These are phyloP conservation scores for Pseudogymnoascus pannorum DNA, from an alignment of 2,329 filamentous ascomycete species.

Conservation along the genomic window DNA sequence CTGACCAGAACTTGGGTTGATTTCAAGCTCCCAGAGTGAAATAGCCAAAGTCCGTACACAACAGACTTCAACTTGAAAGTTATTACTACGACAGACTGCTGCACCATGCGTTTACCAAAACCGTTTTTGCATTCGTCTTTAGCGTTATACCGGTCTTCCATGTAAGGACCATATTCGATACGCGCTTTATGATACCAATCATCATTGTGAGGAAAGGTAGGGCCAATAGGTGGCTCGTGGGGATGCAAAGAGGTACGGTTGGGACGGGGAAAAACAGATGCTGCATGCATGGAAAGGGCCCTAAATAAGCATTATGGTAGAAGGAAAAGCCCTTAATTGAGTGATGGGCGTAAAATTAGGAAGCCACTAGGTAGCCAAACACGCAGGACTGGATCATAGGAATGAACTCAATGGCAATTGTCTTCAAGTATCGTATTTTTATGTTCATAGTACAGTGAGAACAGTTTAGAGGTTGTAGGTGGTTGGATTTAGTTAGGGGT, in stretches of 20 bases:
- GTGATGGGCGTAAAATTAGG: not conserved
- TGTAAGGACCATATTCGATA: not conserved
- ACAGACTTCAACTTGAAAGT: conserved; percentile 2
- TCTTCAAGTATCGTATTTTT: not conserved
- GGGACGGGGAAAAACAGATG: not conserved
- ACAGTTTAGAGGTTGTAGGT: not conserved
- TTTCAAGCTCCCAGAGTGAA: conserved; percentile 16
- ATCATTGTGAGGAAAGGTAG: not conserved
- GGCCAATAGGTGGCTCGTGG: not conserved
- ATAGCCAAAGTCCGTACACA: not conserved
- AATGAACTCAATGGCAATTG: not conserved
- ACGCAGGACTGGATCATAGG: not conserved
- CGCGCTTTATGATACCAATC: conserved; percentile 6
- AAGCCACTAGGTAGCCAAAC: conserved; percentile 4
- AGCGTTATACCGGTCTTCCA: conserved; percentile 6
- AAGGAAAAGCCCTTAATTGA: not conserved
- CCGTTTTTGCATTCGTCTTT: conserved; percentile 4
- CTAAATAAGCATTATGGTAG: not conserved
- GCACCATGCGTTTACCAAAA: conserved; percentile 4
- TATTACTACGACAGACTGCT: conserved; percentile 1
- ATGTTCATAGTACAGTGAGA: not conserved
- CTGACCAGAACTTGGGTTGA: conserved; percentile 24
- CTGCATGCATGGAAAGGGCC: not conserved
- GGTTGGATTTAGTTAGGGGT: not conserved
- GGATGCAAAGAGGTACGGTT: not conserved